These are phyloP conservation scores for Cryphonectria naterciae DNA, from an alignment of 2,329 filamentous ascomycete species.

Conservation along the genomic window DNA sequence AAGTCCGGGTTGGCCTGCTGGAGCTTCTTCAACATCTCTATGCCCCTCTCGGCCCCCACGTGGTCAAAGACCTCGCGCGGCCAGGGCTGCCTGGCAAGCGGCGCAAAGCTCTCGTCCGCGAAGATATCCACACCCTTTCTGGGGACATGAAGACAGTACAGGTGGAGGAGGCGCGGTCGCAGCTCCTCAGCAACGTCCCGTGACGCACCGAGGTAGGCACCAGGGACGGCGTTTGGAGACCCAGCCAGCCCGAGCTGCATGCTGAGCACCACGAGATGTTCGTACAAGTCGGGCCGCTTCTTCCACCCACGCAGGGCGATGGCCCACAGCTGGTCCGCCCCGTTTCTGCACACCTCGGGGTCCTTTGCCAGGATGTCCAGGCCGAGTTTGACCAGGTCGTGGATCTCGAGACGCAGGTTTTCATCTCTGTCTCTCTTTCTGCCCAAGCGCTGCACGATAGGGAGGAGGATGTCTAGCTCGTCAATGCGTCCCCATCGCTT, in stretches of 20 bases:
- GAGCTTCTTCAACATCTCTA: slow-evolving; percentile 19
- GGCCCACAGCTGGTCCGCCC: slow-evolving; percentile 2
- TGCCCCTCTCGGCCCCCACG: background rate
- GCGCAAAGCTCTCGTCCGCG: background rate
- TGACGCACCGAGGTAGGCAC: slow-evolving; percentile 3
- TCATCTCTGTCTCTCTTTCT: background rate
- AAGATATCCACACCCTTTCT: slow-evolving; percentile 10
- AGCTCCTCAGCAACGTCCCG: background rate
- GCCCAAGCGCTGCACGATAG: slow-evolving; percentile 3
- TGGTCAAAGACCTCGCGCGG: slow-evolving; percentile 4
- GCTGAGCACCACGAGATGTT: slow-evolving; percentile 11
- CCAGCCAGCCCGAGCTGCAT: slow-evolving; percentile 10
- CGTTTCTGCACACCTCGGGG: background rate
- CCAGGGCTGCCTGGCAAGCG: slow-evolving; percentile 12
- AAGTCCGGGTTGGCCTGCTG: slow-evolving; percentile 9
- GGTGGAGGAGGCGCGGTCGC: slow-evolving; percentile 8
- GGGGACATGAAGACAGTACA: slow-evolving; percentile 20
- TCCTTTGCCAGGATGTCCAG: slow-evolving; percentile 2
- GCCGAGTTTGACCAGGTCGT: slow-evolving; percentile 13
- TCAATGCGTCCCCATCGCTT: slow-evolving; percentile 1
- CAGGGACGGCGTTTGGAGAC: background rate
- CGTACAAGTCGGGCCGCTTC: slow-evolving; percentile 11
- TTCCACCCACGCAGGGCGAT: slow-evolving; percentile 14
- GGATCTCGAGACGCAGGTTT: background rate
- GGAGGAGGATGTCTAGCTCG: slow-evolving; percentile 14